Percentiles rank a stretch among this genome's conserved stretches.
Evolutionary conservation across 2,329 filamentous ascomycete species (phyloP).

Genomic region (Pseudogymnoascus pannorum): DNA sequence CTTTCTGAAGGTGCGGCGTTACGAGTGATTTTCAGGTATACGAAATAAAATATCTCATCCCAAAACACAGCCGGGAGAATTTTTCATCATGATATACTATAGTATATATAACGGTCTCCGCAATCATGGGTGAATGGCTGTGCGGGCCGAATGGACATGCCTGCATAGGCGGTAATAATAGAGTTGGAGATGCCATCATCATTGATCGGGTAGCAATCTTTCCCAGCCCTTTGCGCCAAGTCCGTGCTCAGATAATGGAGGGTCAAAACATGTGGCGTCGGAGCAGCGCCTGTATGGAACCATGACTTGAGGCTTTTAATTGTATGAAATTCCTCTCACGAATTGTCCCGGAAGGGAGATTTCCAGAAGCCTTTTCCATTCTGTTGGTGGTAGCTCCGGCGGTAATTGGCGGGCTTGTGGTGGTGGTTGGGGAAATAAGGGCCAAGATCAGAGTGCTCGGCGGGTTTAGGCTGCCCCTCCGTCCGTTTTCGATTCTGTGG

Average conservation of each 20-base stretch:
- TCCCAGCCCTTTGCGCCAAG: neutral
- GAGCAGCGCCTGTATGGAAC: constrained; percentile 1
- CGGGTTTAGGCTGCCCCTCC: neutral
- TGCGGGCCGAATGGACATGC: constrained; percentile 3
- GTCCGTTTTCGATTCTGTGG: constrained; percentile 1
- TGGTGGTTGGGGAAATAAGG: neutral
- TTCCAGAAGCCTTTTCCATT: neutral
- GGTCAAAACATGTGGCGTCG: neutral
- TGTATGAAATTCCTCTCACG: neutral
- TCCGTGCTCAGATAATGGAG: neutral
- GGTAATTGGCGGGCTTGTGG: neutral
- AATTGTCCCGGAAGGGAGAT: neutral
- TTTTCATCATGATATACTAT: neutral
- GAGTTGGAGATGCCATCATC: constrained; percentile 3
- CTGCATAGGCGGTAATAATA: neutral
- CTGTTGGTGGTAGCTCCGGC: neutral
- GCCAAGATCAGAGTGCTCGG: neutral
- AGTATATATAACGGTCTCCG: neutral
- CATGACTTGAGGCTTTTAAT: constrained; percentile 2
- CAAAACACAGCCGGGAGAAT: neutral
- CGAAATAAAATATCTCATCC: constrained; percentile 4
- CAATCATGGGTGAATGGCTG: constrained; percentile 1
- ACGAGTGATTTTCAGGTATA: neutral
- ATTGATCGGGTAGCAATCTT: constrained; percentile 5
- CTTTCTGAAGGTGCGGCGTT: neutral